These are phyloP conservation scores for Suillus bovinus DNA, from an alignment of 768 basidiomycete genomes.

Conservation along the genomic window DNA sequence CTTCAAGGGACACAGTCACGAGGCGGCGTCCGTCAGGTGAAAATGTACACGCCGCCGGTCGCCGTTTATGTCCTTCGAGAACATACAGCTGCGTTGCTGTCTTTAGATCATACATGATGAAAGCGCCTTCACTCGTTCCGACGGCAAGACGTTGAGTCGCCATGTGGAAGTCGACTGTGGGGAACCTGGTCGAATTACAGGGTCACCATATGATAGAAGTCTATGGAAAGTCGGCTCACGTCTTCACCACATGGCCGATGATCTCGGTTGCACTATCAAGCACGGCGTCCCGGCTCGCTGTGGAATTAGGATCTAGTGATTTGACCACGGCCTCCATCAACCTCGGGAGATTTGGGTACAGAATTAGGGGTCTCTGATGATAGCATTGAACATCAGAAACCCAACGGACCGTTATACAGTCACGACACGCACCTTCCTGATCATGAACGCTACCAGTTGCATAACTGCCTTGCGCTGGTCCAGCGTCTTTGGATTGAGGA, in stretches of 20 bases:
- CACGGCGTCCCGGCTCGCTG: constrained; percentile 75
- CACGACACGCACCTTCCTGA: constrained; percentile 66
- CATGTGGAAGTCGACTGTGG: constrained; percentile 92
- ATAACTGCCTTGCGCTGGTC: constrained; percentile 85
- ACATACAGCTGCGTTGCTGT: constrained; percentile 94
- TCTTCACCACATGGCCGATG: constrained; percentile 90
- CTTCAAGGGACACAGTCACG: constrained; percentile 84
- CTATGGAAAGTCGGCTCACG: constrained; percentile 47
- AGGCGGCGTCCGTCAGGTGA: constrained; percentile 92
- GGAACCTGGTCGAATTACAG: constrained; percentile 56
- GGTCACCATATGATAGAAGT: neutral
- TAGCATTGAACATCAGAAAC: neutral
- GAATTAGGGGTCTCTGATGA: constrained; percentile 73
- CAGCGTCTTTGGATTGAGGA: constrained; percentile 71
- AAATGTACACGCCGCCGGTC: constrained; percentile 83
- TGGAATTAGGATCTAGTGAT: constrained; percentile 90
- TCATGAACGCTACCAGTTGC: constrained; percentile 91
- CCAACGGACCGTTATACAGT: neutral
- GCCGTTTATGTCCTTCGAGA: constrained; percentile 85
- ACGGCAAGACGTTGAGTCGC: constrained; percentile 86
- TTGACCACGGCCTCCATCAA: constrained; percentile 96
- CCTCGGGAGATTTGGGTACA: constrained; percentile 81
- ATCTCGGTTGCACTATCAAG: constrained; percentile 93
- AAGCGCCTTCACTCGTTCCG: constrained; percentile 91
- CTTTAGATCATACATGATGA: constrained; percentile 96